phyloP scores from a whole-genome alignment of 805 yeast species.

The Candida cerambycidarum region DNA sequence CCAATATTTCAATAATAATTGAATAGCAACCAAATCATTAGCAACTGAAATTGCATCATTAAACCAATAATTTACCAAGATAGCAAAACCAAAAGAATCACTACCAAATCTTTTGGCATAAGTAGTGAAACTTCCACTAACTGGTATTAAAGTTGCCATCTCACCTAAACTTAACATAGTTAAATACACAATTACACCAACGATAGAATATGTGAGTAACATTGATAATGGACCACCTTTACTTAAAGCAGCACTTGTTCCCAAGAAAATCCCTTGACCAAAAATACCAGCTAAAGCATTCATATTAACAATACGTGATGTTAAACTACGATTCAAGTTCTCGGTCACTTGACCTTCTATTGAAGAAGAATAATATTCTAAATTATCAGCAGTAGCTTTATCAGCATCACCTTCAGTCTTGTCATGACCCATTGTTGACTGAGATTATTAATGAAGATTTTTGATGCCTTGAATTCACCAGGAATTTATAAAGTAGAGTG shows the following conservation, averaged over 20 bases:
- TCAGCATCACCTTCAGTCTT: not conserved
- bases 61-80: constrained; percentile 51
- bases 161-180: constrained; percentile 58
- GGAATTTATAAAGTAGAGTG: not conserved
- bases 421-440: not conserved
- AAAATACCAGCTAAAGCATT: constrained; percentile 38
- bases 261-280: constrained; percentile 35
- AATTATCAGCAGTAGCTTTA: not conserved
- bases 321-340: constrained; percentile 22
- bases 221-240: constrained; percentile 35
- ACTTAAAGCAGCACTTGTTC: constrained; percentile 31
- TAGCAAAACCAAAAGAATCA: constrained; percentile 52
- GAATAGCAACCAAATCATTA: constrained; percentile 48
- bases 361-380: constrained; percentile 1
- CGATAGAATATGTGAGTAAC: constrained; percentile 33
- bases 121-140: constrained; percentile 53
- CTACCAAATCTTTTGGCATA: constrained; percentile 51
- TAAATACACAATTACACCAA: constrained; percentile 47
- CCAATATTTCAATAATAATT: constrained; percentile 49
- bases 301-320: constrained; percentile 32
- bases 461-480: not conserved
- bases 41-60: constrained; percentile 52
- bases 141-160: constrained; percentile 55
- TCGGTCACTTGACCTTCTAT: constrained; percentile 16
- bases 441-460: not conserved